phyloP scores from a whole-genome alignment of 768 basidiomycete species.

The Boletus huronensis region DNA sequence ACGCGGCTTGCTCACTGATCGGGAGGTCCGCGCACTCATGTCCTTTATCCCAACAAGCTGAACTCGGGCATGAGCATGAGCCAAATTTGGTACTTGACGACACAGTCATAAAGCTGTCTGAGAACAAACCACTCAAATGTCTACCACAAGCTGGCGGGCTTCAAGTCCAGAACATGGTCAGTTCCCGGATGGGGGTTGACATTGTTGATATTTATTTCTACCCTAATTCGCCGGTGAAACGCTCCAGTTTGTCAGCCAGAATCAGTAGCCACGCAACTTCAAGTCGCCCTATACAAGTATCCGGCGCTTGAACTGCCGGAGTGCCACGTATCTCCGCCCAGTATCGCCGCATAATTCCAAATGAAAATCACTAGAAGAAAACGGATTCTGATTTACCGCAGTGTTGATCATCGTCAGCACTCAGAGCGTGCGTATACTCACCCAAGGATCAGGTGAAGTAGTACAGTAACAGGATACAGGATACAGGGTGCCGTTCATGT shows the following conservation, averaged over 20 bases:
- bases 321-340: background rate
- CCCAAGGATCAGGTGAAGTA: background rate
- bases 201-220: background rate
- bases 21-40: too few relatives aligned
- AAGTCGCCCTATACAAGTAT: background rate
- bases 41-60: too few relatives aligned
- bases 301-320: conserved; percentile 15
- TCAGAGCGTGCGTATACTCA: too few relatives aligned
- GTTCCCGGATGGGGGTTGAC: background rate
- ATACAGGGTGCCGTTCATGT: background rate
- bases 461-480: too few relatives aligned
- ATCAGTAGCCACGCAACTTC: too few relatives aligned
- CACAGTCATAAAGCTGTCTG: too few relatives aligned
- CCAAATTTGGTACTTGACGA: background rate
- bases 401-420: conserved; percentile 8
- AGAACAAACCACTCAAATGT: too few relatives aligned
- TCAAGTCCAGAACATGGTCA: background rate
- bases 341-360: conserved; percentile 8
- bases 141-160: background rate
- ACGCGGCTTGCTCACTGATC: too few relatives aligned
- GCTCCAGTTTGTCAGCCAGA: too few relatives aligned
- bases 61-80: background rate
- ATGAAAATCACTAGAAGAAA: conserved; percentile 1
- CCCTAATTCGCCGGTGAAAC: background rate
- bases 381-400: conserved; percentile 9